Evolutionary conservation across 2,329 filamentous ascomycete genomes (phyloP), one percentile per base, ranked within the genome.

Genomic region (Fusarium avenaceum): DNA sequence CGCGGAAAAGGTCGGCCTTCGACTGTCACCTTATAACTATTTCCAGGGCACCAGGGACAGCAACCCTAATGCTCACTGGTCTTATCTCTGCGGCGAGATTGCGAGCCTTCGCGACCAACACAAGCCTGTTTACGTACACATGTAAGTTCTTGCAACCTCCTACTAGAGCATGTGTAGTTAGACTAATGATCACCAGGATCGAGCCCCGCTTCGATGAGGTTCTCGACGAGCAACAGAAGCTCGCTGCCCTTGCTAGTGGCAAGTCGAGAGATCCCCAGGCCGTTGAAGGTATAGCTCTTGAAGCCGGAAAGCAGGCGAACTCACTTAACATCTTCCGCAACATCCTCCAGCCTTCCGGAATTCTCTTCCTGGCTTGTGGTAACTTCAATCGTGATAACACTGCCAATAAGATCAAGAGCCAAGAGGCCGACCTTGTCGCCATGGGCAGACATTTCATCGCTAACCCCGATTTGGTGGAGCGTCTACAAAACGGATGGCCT

Each of bases 141-240:
- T 28, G 26, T 28, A 28, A 11, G 26, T 11, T 11, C 26, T 28
- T 28, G 26, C 9, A 28, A 28, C 8, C 9, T 28, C 8, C 9
- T 28, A 28, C 26, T 11, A 28, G 26, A 28, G 26, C 10, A 28
- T 28, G 26, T 28, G 9, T 28, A 28, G 26, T 28, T 28, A 28
- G 24, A 32, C 44, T 50, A 15, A 55, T 5, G 2, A 32, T 20
- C 1, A 40, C 19, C 10, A 81, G 78, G 79, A 70, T 84, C 10
- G 82, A 84, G 73, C 81, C 82, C 15, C 79, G 81, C 6, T 83
- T 83, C 39, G 82, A 84, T 32, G 81, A 84, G 62, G 78, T 82
- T 2, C 72, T 84, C 10, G 77, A 82, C 46, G 82, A 83, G 74
- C 71, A 77, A 40, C 75, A 79, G 32, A 84, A 84, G 71, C 67